Conservation (phyloP, 2,329 filamentous ascomycete genomes). For the Aspergillus pseudonomiae region DNA sequence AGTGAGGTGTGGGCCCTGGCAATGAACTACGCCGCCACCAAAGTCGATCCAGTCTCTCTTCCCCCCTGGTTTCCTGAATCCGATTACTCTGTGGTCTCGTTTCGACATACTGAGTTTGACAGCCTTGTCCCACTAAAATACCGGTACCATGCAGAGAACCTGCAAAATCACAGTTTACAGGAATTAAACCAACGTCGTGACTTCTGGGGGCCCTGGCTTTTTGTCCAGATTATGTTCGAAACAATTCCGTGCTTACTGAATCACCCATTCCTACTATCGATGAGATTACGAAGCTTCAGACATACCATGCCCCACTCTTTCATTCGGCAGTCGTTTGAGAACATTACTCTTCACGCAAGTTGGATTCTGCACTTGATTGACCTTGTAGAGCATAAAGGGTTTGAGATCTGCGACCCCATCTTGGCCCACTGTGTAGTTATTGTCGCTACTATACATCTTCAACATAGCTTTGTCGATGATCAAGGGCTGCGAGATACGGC, state of each 20-base stretch:
- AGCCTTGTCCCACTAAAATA: slow-evolving; percentile 51
- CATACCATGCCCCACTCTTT: slow-evolving; percentile 54
- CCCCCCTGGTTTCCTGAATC: slow-evolving; percentile 51
- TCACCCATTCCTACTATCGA: slow-evolving; percentile 53
- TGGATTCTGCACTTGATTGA: slow-evolving; percentile 55
- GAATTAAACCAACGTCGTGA: slow-evolving; percentile 45
- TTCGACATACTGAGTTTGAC: slow-evolving; percentile 52
- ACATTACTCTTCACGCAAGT: slow-evolving; percentile 49
- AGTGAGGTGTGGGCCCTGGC: slow-evolving; percentile 52
- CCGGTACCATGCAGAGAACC: slow-evolving; percentile 50
- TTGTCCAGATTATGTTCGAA: slow-evolving; percentile 52
- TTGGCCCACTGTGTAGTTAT: slow-evolving; percentile 51
- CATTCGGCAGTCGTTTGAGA: slow-evolving; percentile 53
- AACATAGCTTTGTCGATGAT: slow-evolving; percentile 52
- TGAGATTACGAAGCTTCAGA: slow-evolving; percentile 51
- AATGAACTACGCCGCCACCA: slow-evolving; percentile 46
- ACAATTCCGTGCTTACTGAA: slow-evolving; percentile 53
- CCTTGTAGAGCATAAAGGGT: slow-evolving; percentile 42
- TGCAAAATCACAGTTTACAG: slow-evolving; percentile 41
- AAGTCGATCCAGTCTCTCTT: slow-evolving; percentile 39
- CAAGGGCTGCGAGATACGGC: slow-evolving; percentile 37
- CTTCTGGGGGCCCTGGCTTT: slow-evolving; percentile 55
- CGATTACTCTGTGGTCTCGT: slow-evolving; percentile 50
- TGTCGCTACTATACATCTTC: slow-evolving; percentile 54
- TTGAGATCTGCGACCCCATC: slow-evolving; percentile 48